Base-by-base conservation (phyloP, 352 stramenopile genomes). In the Albugo laibachii region DNA sequence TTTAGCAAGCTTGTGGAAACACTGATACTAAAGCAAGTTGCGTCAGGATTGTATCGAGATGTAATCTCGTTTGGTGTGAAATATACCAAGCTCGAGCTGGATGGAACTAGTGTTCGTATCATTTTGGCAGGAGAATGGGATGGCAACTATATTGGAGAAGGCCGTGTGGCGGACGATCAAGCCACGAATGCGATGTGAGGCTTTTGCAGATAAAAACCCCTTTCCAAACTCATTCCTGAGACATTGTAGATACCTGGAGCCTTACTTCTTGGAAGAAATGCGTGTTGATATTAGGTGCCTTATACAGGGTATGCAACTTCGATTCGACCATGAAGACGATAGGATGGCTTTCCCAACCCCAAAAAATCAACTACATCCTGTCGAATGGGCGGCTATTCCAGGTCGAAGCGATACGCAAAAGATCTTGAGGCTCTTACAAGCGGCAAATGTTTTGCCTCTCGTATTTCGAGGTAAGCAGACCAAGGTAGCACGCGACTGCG, bases 301-400 rank as follows among this genome's bases (percentile, higher is more conserved):
- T 45, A 40, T 88, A 20, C 72, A 85, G 38, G 66, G 71, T 4
- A 63, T 92, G 18, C 58, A 75, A 52, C 59, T 71, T 5, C 53
- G 42, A 36, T 15, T 40, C 4, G 19, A 13, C 13, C 34, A 54
- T 10, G n/a, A 50, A 16, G 5, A 41, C 27, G 40, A 42, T 77
- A 27, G 53, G 65, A 47, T 55, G 55, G 14, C 53, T 60, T 12
- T 57, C 62, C 11, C 69, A 70, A 42, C 65, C 58, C 27, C 52
- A 60, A 39, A 67, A 64, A 13, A 60, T 62, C 19, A 50, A 3
- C 56, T 76, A 36, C 54, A 77, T 50, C 69, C 69, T 11, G 56
- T 92, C 11, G 65, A 83, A n/a, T 92, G 78, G 78, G 63, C 63
- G 42, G 63, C 64, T 63, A 83, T 92, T 75, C 78, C 78, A 21